Evolutionary conservation across 805 yeast genomes (phyloP).

Genomic region (Lipomyces orientalis): DNA sequence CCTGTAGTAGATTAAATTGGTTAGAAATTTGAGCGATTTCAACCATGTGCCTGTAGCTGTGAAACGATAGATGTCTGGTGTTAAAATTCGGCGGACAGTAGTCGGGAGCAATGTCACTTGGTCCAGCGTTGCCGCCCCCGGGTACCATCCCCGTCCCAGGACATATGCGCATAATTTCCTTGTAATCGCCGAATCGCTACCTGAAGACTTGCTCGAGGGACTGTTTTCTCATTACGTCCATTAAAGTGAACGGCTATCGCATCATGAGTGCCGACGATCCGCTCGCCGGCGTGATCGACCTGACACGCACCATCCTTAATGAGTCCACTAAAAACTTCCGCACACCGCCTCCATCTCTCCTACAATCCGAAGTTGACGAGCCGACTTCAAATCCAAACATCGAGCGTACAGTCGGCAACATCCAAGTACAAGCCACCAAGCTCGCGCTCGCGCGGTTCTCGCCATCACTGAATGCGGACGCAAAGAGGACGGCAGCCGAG

Average conservation of each 20-base stretch:
- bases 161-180: background rate
- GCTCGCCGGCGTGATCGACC: background rate
- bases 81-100: too few relatives aligned
- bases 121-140: too few relatives aligned
- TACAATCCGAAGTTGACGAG: background rate
- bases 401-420: conserved; percentile 24
- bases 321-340: background rate
- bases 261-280: background rate
- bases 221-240: background rate
- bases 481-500: conserved; percentile 3
- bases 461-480: conserved; percentile 16
- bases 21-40: background rate
- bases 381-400: conserved; percentile 9
- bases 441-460: conserved; percentile 30
- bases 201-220: background rate
- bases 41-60: background rate
- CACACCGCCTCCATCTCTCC: background rate
- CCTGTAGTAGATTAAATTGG: background rate
- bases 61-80: too few relatives aligned
- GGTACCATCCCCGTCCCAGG: too few relatives aligned
- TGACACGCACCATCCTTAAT: conserved; percentile 4
- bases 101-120: too few relatives aligned
- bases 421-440: conserved; percentile 28
- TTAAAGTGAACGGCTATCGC: background rate
- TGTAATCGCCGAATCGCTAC: background rate